Conservation (phyloP, 805 yeast species). For the Saccharomycopsis babjevae region DNA sequence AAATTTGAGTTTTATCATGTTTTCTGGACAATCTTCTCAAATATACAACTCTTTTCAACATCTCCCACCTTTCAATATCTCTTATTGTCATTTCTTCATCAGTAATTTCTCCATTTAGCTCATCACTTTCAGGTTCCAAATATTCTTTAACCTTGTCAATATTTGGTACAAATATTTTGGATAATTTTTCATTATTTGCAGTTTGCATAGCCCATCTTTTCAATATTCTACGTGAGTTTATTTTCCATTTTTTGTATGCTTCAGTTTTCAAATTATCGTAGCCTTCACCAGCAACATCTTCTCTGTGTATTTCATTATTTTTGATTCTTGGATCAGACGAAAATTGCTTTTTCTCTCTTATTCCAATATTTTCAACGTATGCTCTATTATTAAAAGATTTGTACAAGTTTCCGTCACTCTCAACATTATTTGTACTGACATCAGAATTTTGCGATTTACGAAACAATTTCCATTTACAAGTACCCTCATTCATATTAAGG, state of each 20-base stretch:
- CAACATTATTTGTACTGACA: constrained; percentile 19
- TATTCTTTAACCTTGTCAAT: constrained; percentile 47
- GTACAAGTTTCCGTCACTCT: constrained; percentile 22
- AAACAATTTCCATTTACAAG: constrained; percentile 33
- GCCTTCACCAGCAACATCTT: constrained; percentile 74
- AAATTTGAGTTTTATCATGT: constrained; percentile 22
- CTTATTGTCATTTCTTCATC: constrained; percentile 30
- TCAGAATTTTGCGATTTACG: constrained; percentile 6
- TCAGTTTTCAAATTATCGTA: constrained; percentile 46
- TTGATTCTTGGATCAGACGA: constrained; percentile 78
- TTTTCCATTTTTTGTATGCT: constrained; percentile 38
- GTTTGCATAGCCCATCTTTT: constrained; percentile 45
- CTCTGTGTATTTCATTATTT: constrained; percentile 49
- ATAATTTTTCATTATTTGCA: constrained; percentile 22
- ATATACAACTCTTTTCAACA: constrained; percentile 62
- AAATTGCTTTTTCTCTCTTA: constrained; percentile 70
- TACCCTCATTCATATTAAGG: constrained; percentile 39
- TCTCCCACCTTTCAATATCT: constrained; percentile 55
- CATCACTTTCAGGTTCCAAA: constrained; percentile 33
- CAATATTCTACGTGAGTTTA: constrained; percentile 45
- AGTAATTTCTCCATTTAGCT: constrained; percentile 25
- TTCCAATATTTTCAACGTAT: constrained; percentile 77
- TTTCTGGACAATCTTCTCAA: constrained; percentile 56
- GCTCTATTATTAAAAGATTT: constrained; percentile 80
- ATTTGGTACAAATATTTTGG: constrained; percentile 40